Base-by-base conservation (phyloP, 1,284 basidiomycete species). In the Cutaneotrichosporon sp. region DNA sequence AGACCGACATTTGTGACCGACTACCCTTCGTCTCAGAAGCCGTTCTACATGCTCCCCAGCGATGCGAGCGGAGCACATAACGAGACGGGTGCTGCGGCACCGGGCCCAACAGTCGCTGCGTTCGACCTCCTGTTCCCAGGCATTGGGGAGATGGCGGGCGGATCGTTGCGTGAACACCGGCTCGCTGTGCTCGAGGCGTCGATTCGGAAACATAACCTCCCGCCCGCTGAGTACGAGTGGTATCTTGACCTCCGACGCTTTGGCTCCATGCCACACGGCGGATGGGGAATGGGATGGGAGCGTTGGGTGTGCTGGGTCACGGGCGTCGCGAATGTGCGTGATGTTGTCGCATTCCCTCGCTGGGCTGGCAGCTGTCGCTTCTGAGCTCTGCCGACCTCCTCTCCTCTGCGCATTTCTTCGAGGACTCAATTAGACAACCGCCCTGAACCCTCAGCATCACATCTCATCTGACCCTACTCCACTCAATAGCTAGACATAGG, bases 211-310 rank as follows among this genome's bases (percentile, higher is more conserved):
- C 76, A 79, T 31, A 81, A 81, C 12, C 66, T 84, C 61, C 75
- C 80, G 38, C 69, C 70, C 55, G 79, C 79, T 24, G 81, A 81
- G 29, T 91, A 90, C 64, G 75, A 76, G 34, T 96, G 91, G 92
- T 97, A 96, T 74, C 61, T 84, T 49, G 90, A 94, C 62, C 70
- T 94, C 57, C 78, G 92, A 52, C 79, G 79, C 63, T 81, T 68
- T 62, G 92, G 92, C 6, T 84, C 84, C n/a, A 84, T 86, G 19
- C 86, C 89, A 3, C 90, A 94, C 74, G 90, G 87, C 20, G 92
- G 92, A 5, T 96, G 91, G 76, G 92, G 92, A 5, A 79, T 96
- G 77, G 92, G 92, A 5, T 92, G 92, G 67, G 92, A 97, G 72
- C 78, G 92, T 56, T 77, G 93, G 33, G 79, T 96, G 16, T 82